Conservation (phyloP, 2,329 filamentous ascomycete genomes). For the Keithomyces neogunnii region DNA sequence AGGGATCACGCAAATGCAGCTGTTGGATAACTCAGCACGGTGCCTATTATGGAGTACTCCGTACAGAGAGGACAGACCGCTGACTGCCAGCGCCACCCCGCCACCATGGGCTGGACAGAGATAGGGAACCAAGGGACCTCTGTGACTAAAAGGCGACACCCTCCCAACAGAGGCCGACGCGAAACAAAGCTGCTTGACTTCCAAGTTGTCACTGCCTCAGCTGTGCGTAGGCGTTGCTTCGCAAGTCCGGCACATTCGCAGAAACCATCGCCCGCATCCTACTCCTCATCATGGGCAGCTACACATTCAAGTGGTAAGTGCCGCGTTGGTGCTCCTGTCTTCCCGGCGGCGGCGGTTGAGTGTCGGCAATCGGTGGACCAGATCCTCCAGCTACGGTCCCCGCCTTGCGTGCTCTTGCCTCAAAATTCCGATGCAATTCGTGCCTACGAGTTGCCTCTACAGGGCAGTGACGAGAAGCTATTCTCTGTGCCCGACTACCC, state of each 20-base stretch:
- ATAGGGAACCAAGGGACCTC: not conserved
- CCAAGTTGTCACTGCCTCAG: not conserved
- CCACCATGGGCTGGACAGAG: not conserved
- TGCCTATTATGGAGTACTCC: no score
- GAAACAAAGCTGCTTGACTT: not conserved
- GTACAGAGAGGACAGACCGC: not conserved
- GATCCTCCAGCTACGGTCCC: not conserved
- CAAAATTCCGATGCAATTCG: not conserved
- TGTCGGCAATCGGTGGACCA: no score
- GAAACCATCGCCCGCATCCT: constrained; percentile 4
- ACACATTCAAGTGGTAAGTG: constrained; percentile 62
- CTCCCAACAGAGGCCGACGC: not conserved
- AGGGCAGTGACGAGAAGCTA: not conserved
- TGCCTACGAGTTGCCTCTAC: not conserved
- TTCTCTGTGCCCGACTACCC: not conserved
- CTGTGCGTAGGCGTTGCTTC: not conserved
- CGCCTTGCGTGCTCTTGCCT: not conserved
- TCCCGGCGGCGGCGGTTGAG: no score
- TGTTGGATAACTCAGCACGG: no score
- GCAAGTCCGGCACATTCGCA: not conserved
- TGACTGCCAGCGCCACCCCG: constrained; percentile 1
- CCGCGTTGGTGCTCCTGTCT: not conserved
- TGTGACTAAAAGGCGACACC: constrained; percentile 1
- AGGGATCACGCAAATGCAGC: not conserved
- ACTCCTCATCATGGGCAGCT: constrained; percentile 50